Percentiles rank a stretch among this genome's conserved stretches.
Conservation (phyloP, 169 alveolate genomes). For the Pseudocohnilembus persalinus region DNA sequence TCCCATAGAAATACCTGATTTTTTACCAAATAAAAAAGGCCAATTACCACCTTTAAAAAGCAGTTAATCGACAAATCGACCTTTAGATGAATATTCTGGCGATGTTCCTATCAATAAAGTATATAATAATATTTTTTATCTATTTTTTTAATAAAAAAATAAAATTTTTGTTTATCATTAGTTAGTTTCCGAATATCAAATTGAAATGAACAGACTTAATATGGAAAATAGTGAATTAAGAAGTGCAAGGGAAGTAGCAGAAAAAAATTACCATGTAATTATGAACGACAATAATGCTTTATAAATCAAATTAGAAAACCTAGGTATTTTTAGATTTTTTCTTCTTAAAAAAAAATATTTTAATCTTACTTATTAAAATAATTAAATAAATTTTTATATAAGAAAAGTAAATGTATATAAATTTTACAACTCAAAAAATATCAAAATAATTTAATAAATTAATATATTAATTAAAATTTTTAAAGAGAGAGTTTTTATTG, state of each 20-base stretch:
- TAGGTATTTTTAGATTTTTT: conserved; percentile 73
- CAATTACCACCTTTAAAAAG: conserved; percentile 37
- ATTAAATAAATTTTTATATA: background rate
- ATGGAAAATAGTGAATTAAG: conserved; percentile 80
- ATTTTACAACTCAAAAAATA: conserved; percentile 27
- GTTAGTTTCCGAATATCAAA: conserved; percentile 61
- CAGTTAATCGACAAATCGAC: conserved; percentile 27
- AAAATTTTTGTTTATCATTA: conserved; percentile 6
- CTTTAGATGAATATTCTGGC: conserved; percentile 27
- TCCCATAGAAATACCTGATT: conserved; percentile 40
- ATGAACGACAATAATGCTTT: conserved; percentile 77
- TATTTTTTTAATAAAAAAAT: background rate
- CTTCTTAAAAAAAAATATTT: conserved; percentile 50
- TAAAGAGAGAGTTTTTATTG: conserved; percentile 40
- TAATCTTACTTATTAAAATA: background rate
- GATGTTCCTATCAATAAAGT: conserved; percentile 41
- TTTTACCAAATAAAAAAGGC: conserved; percentile 20
- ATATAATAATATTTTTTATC: background rate
- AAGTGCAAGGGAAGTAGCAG: conserved; percentile 71
- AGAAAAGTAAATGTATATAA: background rate
- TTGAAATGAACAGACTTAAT: conserved; percentile 64
- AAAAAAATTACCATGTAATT: conserved; percentile 71
- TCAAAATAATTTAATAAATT: conserved; percentile 33
- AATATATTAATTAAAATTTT: conserved; percentile 4
- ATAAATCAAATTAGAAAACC: conserved; percentile 74